phyloP scores from a whole-genome alignment of 495 filamentous ascomycete genomes.

The Neurospora sp. region DNA sequence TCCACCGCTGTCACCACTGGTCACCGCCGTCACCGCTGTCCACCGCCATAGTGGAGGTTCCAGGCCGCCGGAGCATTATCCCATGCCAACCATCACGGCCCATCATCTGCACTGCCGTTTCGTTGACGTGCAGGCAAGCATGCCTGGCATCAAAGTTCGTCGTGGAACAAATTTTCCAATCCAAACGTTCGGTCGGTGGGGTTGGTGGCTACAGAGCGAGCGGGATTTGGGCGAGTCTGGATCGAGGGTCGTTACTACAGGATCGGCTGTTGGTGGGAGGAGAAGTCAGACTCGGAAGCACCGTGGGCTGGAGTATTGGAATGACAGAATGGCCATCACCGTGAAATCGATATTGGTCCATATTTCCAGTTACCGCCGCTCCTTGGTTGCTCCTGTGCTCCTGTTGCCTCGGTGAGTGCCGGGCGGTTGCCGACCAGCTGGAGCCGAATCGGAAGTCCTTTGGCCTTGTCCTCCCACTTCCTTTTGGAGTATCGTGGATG shows the following conservation, averaged over 20 bases:
- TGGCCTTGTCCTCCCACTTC: not conserved
- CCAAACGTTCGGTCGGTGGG: slow-evolving; percentile 16
- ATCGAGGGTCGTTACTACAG: not conserved
- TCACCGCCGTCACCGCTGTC: slow-evolving; percentile 8
- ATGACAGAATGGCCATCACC: not conserved
- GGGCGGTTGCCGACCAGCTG: not conserved
- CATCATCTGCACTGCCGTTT: not conserved
- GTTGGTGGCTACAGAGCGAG: not conserved
- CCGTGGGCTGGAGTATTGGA: not conserved
- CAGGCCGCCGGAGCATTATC: not conserved
- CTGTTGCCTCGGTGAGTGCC: not conserved
- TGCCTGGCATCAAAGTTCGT: not conserved
- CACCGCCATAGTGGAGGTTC: slow-evolving; percentile 1
- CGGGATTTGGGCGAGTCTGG: not conserved
- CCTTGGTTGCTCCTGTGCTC: not conserved
- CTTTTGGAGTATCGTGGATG: not conserved
- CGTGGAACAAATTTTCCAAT: slow-evolving; percentile 8
- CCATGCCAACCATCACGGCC: not conserved
- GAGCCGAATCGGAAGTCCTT: not conserved
- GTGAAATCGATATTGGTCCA: not conserved
- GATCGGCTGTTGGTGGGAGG: not conserved
- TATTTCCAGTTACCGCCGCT: not conserved
- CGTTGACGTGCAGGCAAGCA: not conserved
- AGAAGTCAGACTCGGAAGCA: not conserved
- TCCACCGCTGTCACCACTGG: slow-evolving; percentile 11